A percentile compares a stretch with the other conserved stretches of the same genome.
Evolutionary conservation across 768 basidiomycete species (phyloP).

Genomic region (Cystobasidium onofrii): DNA sequence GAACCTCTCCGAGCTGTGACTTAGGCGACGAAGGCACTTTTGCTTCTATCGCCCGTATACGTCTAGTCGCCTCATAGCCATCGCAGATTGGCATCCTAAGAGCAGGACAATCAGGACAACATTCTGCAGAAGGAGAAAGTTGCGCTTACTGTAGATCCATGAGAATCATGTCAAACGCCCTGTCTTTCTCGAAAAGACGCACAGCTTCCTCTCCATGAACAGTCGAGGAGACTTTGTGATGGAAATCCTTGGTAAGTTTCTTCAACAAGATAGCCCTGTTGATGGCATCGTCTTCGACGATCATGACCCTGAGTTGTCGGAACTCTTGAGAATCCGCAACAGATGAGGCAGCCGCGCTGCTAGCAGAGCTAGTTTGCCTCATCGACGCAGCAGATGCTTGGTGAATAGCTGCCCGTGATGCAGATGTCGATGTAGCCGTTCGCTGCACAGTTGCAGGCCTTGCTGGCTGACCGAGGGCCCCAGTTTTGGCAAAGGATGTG

Average conservation of each 20-base stretch:
- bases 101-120: not conserved
- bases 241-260: constrained; percentile 59
- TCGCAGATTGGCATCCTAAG: constrained; percentile 70
- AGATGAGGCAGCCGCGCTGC: not conserved
- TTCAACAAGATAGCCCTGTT: constrained; percentile 65
- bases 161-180: constrained; percentile 61
- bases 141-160: constrained; percentile 64
- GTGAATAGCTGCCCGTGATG: not conserved
- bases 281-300: constrained; percentile 53
- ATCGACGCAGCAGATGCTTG: too few relatives aligned
- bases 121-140: not conserved
- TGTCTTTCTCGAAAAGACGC: constrained; percentile 52
- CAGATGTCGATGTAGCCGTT: not conserved
- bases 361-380: not conserved
- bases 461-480: constrained; percentile 25
- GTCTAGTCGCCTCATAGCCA: constrained; percentile 61
- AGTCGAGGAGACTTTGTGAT: constrained; percentile 55
- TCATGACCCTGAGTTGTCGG: constrained; percentile 51
- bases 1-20: not conserved
- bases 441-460: constrained; percentile 21
- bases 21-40: constrained; percentile 21
- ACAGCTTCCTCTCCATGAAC: constrained; percentile 72
- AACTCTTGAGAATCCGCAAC: not conserved
- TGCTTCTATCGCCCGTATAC: constrained; percentile 59
- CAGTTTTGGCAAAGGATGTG: not conserved